Evolutionary conservation across 2,329 filamentous ascomycete species (phyloP), one percentile per base, ranked within the genome.

Genomic region (Setomelanomma holmii): DNA sequence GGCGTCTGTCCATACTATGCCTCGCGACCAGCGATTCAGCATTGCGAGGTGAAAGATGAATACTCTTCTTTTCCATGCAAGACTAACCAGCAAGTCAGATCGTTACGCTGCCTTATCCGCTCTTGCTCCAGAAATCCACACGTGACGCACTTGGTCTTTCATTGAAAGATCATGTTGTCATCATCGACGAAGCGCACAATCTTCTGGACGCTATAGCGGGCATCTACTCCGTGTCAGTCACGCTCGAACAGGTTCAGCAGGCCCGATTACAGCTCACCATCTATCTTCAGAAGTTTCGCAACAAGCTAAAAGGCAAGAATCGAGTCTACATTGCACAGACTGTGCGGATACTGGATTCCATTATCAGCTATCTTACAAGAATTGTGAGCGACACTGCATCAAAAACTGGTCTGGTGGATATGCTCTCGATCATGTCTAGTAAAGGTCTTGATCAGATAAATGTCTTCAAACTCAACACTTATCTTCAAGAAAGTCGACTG

Each of bases 141-240:
- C 83, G 95, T 42, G 93, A 98, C 55, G 92, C 95, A 0, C 81
- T 99, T 0, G 89, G 89, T 0, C 86, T 99, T 38, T 93, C 89
- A 20, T 76, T 99, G 7, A 92, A 96, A 64, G 86, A 87, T 4
- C 95, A 96, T 67, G 82, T 99, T 0, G 87, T 99, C n/a, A 89
- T 99, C 21, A 90, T 99, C 41, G 95, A 99, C 63, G 95, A 99
- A 78, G 95, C 95, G 0, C 95, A 99, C 72, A 99, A 99, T 68
- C 84, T 99, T 45, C 96, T 97, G 89, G 93, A 97, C 72, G 92
- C 93, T 0, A 91, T 99, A 40, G 85, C 91, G 14, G 89, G 87
- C 40, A 95, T 96, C 27, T 87, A 97, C 71, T 93, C 93, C 0
- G 86, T 91, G 0, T 86, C 89, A 30, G 82, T 98, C 17, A 85